Base-by-base conservation (phyloP, 139 green algal genomes). In the Microglena sp. region DNA sequence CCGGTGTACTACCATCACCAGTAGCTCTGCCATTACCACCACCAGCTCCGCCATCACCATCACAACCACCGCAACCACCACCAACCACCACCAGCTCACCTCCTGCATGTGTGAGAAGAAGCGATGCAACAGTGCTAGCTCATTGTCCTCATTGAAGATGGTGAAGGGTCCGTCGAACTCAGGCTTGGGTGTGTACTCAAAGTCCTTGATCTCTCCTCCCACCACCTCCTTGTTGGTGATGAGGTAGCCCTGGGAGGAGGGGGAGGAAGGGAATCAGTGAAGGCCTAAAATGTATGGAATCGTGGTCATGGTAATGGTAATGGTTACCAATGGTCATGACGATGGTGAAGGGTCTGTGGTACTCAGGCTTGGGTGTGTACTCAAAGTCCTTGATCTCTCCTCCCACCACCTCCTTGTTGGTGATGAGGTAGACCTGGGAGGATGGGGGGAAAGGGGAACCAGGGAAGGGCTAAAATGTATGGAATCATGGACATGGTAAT, bases 401-500 rank as follows among this genome's bases (percentile, higher is more conserved):
- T 8, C 79, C 76, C 45, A 98, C 92, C 33, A 94, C 81, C 68
- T 88, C 81, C 1, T 89, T 71, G 78, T 97, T 98, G 43, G 92
- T 84, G 70, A 98, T 95, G 5, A 98, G 88, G 83, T 91, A 97
- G 46, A 92, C 92, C 73, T 96, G 63, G 35, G 75, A 75, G n/a
- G n/a, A n/a, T n/a, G n/a, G 80, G 30, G n/a, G n/a, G n/a, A n/a
- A 30, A 33, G n/a, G n/a, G n/a, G n/a, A n/a, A n/a, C n/a, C n/a
- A n/a, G n/a, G n/a, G 63, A 45, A 75, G 77, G 79, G 97, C 90
- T 0, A 98, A 21, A 92, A 98, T 98, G 86, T 98, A 98, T 2
- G 92, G 97, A 45, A 98, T 97, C 92, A 98, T 98, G 72, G 97
- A 96, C 27, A n/a, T n/a, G n/a, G n/a, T n/a, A n/a, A n/a, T n/a